Evolutionary conservation across 768 basidiomycete species (phyloP).

Genomic region (Lactarius hengduanensis): DNA sequence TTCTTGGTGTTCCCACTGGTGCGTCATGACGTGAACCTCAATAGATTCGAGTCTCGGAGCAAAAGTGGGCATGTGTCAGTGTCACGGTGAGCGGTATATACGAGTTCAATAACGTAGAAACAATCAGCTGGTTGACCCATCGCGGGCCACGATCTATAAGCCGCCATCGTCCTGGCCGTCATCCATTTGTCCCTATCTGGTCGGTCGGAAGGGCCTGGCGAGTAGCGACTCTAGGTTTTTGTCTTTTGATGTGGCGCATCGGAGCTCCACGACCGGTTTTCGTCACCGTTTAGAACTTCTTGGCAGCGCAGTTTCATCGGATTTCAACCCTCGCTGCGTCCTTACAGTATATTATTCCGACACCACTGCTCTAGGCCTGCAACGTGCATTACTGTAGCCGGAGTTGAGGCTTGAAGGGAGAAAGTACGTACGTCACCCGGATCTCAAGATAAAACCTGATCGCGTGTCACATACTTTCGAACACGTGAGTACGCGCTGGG

Average conservation of each 20-base stretch:
- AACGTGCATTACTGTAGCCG: neutral
- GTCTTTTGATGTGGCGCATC: neutral
- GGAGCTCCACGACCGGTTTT: neutral
- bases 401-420: neutral
- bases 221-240: neutral
- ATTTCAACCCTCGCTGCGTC: neutral
- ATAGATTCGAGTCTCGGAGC: neutral
- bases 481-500: constrained; percentile 12
- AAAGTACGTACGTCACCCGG: neutral
- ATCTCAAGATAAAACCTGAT: neutral
- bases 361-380: neutral
- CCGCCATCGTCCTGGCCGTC: neutral
- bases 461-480: neutral
- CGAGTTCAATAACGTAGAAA: neutral
- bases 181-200: too few relatives aligned
- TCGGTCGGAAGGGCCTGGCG: too few relatives aligned
- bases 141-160: neutral
- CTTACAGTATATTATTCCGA: neutral
- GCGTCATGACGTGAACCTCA: neutral
- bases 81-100: neutral
- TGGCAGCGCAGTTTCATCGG: neutral
- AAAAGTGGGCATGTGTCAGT: neutral
- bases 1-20: neutral
- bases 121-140: neutral
- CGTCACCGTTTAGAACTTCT: neutral